These are phyloP conservation scores for Sabuloglossum arenarium DNA, from an alignment of 495 filamentous ascomycete species.

Conservation along the genomic window DNA sequence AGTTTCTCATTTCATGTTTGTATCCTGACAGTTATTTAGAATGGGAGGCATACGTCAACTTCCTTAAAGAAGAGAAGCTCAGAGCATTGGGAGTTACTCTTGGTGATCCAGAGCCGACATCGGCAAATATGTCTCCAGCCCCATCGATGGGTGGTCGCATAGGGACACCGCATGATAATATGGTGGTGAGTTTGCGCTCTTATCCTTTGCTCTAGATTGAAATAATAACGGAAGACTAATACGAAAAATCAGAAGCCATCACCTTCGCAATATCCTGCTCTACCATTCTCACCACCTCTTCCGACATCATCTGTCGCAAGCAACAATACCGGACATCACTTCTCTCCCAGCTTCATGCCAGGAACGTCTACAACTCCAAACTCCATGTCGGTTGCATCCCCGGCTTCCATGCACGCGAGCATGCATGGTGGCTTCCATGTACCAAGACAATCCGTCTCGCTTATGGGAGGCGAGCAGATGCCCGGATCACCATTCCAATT, in stretches of 20 bases:
- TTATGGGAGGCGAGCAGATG: conserved; percentile 17
- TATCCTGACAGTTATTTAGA: conserved; percentile 19
- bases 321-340: conserved; percentile 37
- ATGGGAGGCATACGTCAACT: conserved; percentile 69
- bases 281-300: conserved; percentile 55
- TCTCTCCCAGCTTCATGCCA: conserved; percentile 33
- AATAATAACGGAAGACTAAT: background rate
- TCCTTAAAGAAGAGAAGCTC: conserved; percentile 72
- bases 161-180: background rate
- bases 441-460: conserved; percentile 30
- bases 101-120: conserved; percentile 44
- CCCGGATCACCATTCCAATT: conserved; percentile 11
- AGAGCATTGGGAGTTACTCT: conserved; percentile 70
- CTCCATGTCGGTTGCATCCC: conserved; percentile 18
- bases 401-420: background rate
- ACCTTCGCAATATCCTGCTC: conserved; percentile 38
- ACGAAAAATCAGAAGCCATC: conserved; percentile 15
- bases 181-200: background rate
- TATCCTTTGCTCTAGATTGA: background rate
- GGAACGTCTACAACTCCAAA: conserved; percentile 29
- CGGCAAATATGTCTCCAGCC: conserved; percentile 28
- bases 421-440: conserved; percentile 24
- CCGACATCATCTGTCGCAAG: conserved; percentile 43
- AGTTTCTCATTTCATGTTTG: background rate
- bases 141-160: conserved; percentile 30